Conservation (phyloP, 257 asterid genomes). For the Jacaranda copaia region DNA sequence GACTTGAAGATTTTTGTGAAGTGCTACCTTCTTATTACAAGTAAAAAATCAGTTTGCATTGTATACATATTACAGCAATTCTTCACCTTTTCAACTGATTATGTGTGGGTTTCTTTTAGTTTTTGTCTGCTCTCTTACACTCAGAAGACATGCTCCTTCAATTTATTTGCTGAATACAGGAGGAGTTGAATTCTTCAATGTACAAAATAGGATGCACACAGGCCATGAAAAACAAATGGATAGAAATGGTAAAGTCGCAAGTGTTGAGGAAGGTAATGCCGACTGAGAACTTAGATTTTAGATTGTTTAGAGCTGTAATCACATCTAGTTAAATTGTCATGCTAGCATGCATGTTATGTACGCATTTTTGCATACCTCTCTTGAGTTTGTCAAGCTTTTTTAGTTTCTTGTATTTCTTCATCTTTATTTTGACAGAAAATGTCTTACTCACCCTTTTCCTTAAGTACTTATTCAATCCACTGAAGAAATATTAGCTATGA, state of each 20-base stretch:
- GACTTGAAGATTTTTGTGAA: no score
- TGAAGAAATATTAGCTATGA: no score
- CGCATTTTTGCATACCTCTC: no score
- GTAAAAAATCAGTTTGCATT: not conserved
- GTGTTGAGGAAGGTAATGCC: constrained; percentile 35
- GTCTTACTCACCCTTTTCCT: no score
- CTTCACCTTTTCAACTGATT: no score
- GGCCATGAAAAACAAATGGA: constrained; percentile 93
- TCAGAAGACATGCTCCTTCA: constrained; percentile 26
- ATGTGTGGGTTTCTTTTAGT: no score
- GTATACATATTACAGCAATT: no score
- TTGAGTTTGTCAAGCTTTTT: no score
- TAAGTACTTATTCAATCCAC: no score
- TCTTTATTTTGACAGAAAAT: no score
- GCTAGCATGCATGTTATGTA: not conserved
- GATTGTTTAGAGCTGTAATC: not conserved
- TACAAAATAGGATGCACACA: constrained; percentile 56
- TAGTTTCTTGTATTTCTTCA: no score
- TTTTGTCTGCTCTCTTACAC: not conserved
- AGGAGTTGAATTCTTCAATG: constrained; percentile 67
- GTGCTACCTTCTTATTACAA: not conserved
- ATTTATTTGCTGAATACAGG: constrained; percentile 56
- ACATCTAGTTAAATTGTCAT: not conserved
- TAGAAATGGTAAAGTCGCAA: constrained; percentile 72
- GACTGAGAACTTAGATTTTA: constrained; percentile 24